Conservation (phyloP, 208 protist species). For the Zelonia costaricensis region DNA sequence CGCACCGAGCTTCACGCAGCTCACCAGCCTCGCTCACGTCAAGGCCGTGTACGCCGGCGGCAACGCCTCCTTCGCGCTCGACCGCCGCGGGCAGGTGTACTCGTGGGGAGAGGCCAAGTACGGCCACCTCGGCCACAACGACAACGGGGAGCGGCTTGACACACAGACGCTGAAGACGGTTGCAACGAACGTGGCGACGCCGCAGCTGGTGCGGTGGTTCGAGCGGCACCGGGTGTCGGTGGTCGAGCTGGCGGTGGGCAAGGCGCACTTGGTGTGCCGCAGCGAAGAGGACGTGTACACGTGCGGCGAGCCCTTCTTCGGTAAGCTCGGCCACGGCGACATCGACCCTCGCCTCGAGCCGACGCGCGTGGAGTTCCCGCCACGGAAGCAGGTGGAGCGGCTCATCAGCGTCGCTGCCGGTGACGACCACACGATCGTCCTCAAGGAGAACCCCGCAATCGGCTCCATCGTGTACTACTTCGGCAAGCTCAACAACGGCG, state of each 20-base stretch:
- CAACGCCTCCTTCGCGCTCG: slow-evolving; percentile 71
- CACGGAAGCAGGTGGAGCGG: slow-evolving; percentile 53
- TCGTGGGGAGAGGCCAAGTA: slow-evolving; percentile 77
- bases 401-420: slow-evolving; percentile 62
- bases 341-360: slow-evolving; percentile 36
- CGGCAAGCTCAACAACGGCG: slow-evolving; percentile 57
- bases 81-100: slow-evolving; percentile 58
- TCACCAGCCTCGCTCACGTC: slow-evolving; percentile 55
- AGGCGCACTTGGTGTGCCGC: slow-evolving; percentile 57
- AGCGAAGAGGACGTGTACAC: slow-evolving; percentile 75
- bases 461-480: slow-evolving; percentile 82
- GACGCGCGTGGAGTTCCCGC: slow-evolving; percentile 61
- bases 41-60: slow-evolving; percentile 52
- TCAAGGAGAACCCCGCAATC: slow-evolving; percentile 57
- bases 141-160: slow-evolving; percentile 62
- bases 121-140: slow-evolving; percentile 74
- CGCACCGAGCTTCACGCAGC: slow-evolving; percentile 45
- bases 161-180: slow-evolving; percentile 58
- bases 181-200: slow-evolving; percentile 40
- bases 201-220: slow-evolving; percentile 68
- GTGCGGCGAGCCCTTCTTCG: slow-evolving; percentile 65
- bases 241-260: slow-evolving; percentile 65
- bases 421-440: slow-evolving; percentile 77
- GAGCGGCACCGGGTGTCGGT: slow-evolving; percentile 65
- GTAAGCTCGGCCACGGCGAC: slow-evolving; percentile 76